phyloP scores from a whole-genome alignment of 1,284 basidiomycete genomes.

The Fomitiporia mediterranea region DNA sequence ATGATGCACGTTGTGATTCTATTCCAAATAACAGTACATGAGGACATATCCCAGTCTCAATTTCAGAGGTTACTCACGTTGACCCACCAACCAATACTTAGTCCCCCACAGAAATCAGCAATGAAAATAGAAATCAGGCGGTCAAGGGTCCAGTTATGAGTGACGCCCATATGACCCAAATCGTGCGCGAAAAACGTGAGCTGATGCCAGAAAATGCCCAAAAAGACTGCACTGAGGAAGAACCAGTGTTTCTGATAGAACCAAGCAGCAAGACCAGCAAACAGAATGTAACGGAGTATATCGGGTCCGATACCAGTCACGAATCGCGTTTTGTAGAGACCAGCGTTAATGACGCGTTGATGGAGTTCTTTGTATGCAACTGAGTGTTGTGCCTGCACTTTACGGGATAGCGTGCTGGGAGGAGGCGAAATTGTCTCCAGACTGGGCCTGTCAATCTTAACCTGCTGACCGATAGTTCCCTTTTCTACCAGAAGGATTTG shows the following conservation, averaged over 20 bases:
- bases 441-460: slow-evolving; percentile 35
- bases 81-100: slow-evolving; percentile 98
- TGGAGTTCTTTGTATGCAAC: slow-evolving; percentile 81
- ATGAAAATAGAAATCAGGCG: slow-evolving; percentile 79
- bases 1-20: slow-evolving; percentile 99
- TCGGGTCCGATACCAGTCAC: slow-evolving; percentile 90
- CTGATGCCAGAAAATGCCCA: slow-evolving; percentile 94
- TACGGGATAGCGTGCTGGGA: slow-evolving; percentile 50
- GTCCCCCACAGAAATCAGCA: slow-evolving; percentile 84
- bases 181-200: slow-evolving; percentile 92
- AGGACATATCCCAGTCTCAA: too few species aligned
- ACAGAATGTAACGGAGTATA: slow-evolving; percentile 66
- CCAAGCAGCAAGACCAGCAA: slow-evolving; percentile 56
- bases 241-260: slow-evolving; percentile 65
- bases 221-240: slow-evolving; percentile 68
- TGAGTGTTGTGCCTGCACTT: slow-evolving; percentile 68
- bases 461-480: slow-evolving; percentile 22
- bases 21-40: slow-evolving; percentile 12
- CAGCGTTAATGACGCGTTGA: slow-evolving; percentile 69
- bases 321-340: slow-evolving; percentile 82
- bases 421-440: slow-evolving; percentile 48
- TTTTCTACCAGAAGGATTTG: slow-evolving; percentile 59
- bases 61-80: slow-evolving; percentile 55
- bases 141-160: slow-evolving; percentile 82
- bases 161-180: slow-evolving; percentile 91